Base-by-base conservation (phyloP, 352 stramenopile species). In the Phytophthora rubi region DNA sequence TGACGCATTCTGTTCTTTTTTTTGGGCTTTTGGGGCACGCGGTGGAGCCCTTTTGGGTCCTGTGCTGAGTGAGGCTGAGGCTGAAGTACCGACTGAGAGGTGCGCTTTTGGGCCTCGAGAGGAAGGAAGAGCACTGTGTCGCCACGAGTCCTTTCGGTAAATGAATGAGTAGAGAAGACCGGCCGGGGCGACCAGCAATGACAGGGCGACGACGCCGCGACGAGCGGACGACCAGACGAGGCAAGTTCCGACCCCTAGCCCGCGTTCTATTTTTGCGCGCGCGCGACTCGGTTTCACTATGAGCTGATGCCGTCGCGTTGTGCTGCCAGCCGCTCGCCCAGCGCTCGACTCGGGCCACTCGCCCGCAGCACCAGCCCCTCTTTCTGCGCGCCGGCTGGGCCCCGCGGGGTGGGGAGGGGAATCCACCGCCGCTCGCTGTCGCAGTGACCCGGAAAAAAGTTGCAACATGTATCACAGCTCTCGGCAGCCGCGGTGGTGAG, bases 1-100 rank as follows among this genome's bases (percentile, higher is more conserved):
- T 86, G 82, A 32, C 86, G 80, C 86, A 94, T 93, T 15, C 10
- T 45, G 58, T 44, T 51, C 12, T 2, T 70, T 58, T 56, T 62
- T 56, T 47, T 61, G 49, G 33, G 53, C 54, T 37, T 33, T 6
- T 6, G 35, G 18, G 21, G 2, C 23, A 26, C 23, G 44, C 16
- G 15, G 16, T 49, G 18, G 13, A 32, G 13, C 32, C 10, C 30
- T 21, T 15, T 39, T 39, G 1, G 33, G 33, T 15, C 37, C 33
- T 53, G 59, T 45, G 59, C 28, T 42, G 53, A n/a, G 42, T 47
- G 39, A 21, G 62, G 57, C 23, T 48, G 44, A 23, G 48, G 49
- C 21, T 59, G 42, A 16, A 48, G 45, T 59, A 62, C 39, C 54
- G 32, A 23, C 26, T 44, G 44, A 47, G 3, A 28, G 45, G 45